Conservation (phyloP, 352 stramenopile genomes). For the Pythium grandisporangium region DNA sequence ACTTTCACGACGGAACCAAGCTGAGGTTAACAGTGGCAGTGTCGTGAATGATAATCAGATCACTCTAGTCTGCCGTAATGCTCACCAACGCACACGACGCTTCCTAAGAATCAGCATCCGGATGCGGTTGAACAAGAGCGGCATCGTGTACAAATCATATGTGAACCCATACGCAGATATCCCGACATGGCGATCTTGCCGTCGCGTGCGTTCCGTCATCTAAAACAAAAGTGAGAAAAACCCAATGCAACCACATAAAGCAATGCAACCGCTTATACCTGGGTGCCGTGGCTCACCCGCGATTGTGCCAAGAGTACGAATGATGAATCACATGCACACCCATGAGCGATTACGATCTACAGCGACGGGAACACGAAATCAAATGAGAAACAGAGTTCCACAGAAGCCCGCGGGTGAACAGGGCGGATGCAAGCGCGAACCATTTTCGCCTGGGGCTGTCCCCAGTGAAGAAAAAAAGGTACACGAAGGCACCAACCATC, state of each 20-base stretch:
- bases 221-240: no score
- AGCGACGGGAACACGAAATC: conserved; percentile 9
- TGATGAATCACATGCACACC: conserved; percentile 4
- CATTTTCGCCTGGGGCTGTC: not conserved
- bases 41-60: conserved; percentile 14
- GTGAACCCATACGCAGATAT: not conserved
- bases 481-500: no score
- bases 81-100: conserved; percentile 9
- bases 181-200: no score
- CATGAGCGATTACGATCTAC: conserved; percentile 8
- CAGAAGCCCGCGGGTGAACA: conserved; percentile 6
- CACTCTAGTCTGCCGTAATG: not conserved
- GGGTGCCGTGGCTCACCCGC: no score
- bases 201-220: no score
- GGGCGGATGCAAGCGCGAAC: conserved; percentile 3
- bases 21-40: conserved; percentile 9
- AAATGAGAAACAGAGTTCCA: conserved; percentile 6
- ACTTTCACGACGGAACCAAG: no score
- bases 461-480: no score
- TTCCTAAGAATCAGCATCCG: conserved; percentile 18
- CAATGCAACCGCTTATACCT: no score
- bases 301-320: no score
- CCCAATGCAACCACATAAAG: no score
- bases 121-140: conserved; percentile 13
- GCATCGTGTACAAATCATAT: conserved; percentile 7